Evolutionary conservation across 2,329 filamentous ascomycete genomes (phyloP).

Genomic region (Pseudogymnoascus sp.): DNA sequence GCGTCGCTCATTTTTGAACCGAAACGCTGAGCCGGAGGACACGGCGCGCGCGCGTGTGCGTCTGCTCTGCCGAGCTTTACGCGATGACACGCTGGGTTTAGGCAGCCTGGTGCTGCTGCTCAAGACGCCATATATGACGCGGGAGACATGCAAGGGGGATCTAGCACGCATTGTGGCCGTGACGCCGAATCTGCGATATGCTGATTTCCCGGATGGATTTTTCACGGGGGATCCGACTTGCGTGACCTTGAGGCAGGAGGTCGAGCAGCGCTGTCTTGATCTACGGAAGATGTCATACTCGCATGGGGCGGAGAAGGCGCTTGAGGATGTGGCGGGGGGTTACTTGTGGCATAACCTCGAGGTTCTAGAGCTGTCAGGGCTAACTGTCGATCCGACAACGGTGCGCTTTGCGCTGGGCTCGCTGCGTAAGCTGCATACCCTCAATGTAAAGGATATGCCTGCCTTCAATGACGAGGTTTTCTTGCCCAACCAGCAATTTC

Average conservation of each 20-base stretch:
- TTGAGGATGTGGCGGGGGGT: constrained; percentile 61
- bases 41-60: constrained; percentile 67
- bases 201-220: constrained; percentile 84
- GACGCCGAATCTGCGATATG: constrained; percentile 75
- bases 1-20: constrained; percentile 62
- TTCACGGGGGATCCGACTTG: constrained; percentile 74
- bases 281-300: constrained; percentile 85
- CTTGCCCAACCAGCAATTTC: constrained; percentile 54
- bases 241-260: constrained; percentile 69
- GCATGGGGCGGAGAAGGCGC: constrained; percentile 67
- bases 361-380: constrained; percentile 60
- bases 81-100: constrained; percentile 61
- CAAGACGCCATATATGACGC: constrained; percentile 91
- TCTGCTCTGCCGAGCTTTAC: constrained; percentile 73
- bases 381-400: constrained; percentile 63
- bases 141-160: constrained; percentile 73
- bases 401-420: constrained; percentile 64
- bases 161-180: constrained; percentile 81
- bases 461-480: constrained; percentile 75
- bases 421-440: constrained; percentile 60
- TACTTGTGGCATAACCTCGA: constrained; percentile 64
- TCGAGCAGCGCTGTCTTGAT: constrained; percentile 75
- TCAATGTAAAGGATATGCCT: constrained; percentile 64
- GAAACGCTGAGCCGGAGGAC: constrained; percentile 75
- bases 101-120: constrained; percentile 68